Evolutionary conservation across 495 filamentous ascomycete genomes (phyloP).

Genomic region (Bacidia gigantensis): DNA sequence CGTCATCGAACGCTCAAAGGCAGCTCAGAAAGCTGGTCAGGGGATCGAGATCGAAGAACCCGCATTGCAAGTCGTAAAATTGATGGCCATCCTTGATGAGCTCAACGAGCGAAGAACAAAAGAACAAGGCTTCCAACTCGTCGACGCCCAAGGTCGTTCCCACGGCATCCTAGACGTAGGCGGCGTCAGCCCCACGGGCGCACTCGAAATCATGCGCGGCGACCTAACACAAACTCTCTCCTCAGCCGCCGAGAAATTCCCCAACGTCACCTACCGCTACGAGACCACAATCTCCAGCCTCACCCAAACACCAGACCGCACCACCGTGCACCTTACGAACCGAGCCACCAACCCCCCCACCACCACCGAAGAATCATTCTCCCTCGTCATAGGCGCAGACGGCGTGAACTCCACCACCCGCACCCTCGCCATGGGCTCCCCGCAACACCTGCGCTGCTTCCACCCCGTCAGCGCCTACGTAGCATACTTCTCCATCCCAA

Average conservation of each 20-base stretch:
- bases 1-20: slow-evolving; percentile 22
- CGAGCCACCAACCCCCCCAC: slow-evolving; percentile 13
- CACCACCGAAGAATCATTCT: slow-evolving; percentile 23
- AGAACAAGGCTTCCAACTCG: slow-evolving; percentile 18
- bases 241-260: slow-evolving; percentile 21
- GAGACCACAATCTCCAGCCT: slow-evolving; percentile 6
- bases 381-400: slow-evolving; percentile 16
- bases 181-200: slow-evolving; percentile 27
- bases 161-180: slow-evolving; percentile 15
- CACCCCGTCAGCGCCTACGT: slow-evolving; percentile 11
- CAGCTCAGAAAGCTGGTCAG: slow-evolving; percentile 22
- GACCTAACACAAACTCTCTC: slow-evolving; percentile 31
- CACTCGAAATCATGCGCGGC: slow-evolving; percentile 39
- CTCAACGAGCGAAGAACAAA: slow-evolving; percentile 16
- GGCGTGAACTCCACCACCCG: slow-evolving; percentile 14
- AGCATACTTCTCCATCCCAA: slow-evolving; percentile 16
- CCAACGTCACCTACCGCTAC: slow-evolving; percentile 8
- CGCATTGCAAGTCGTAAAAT: slow-evolving; percentile 23
- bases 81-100: slow-evolving; percentile 20
- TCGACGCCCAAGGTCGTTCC: slow-evolving; percentile 15
- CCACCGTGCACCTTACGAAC: slow-evolving; percentile 18
- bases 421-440: slow-evolving; percentile 1
- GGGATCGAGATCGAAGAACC: slow-evolving; percentile 26
- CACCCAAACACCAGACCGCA: background rate
- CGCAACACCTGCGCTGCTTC: slow-evolving; percentile 1